These are phyloP conservation scores for Ceratocystis colombiana DNA, from an alignment of 2,329 filamentous ascomycete species.

Conservation along the genomic window DNA sequence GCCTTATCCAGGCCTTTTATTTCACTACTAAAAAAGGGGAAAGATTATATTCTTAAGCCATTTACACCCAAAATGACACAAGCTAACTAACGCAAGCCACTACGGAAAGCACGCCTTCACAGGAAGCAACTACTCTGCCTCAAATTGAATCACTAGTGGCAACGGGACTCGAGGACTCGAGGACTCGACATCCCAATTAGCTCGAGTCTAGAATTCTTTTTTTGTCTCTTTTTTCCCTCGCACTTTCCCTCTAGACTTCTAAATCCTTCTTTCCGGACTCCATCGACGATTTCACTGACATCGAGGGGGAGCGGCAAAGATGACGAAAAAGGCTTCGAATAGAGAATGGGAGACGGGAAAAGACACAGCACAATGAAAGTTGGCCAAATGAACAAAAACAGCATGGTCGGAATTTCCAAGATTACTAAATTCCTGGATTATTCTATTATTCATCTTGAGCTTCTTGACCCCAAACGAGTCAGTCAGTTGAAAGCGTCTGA, in stretches of 20 bases:
- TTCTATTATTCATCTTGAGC: background rate
- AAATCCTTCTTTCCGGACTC: background rate
- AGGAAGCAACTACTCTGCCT: constrained; percentile 14
- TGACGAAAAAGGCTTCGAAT: background rate
- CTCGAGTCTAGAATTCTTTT: no score
- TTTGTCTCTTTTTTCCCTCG: background rate
- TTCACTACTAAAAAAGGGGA: no score
- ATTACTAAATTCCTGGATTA: background rate
- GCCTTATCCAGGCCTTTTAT: no score
- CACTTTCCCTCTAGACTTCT: background rate
- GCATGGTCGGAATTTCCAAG: no score
- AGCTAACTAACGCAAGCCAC: constrained; percentile 18
- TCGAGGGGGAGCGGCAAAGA: background rate
- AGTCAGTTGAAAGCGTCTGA: background rate
- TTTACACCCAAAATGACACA: constrained; percentile 19
- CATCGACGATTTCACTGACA: background rate
- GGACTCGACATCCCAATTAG: background rate
- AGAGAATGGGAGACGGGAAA: background rate
- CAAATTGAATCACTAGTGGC: constrained; percentile 8
- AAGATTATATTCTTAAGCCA: background rate
- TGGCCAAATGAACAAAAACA: background rate
- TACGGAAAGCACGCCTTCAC: constrained; percentile 23
- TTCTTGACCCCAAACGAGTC: background rate
- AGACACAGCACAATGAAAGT: no score
- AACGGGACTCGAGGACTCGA: background rate